Evolutionary conservation across 1,139 yeast genomes (phyloP).

Genomic region (Hyphopichia khmerensis): DNA sequence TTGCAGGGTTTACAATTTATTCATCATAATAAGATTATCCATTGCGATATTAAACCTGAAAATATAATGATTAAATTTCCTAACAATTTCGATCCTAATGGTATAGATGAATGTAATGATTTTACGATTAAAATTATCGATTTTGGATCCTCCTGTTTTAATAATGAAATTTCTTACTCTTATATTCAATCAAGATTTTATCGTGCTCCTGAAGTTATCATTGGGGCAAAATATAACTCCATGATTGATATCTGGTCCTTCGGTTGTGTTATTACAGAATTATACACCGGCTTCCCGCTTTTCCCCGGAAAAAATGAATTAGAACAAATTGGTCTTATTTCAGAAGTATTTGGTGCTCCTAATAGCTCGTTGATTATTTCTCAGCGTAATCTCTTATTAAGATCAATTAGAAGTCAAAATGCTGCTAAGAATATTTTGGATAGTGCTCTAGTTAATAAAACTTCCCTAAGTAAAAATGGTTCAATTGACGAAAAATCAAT

Average conservation of each 20-base stretch:
- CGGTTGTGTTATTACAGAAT: constrained; percentile 68
- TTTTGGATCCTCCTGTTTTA: constrained; percentile 60
- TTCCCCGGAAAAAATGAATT: constrained; percentile 71
- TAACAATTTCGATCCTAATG: constrained; percentile 13
- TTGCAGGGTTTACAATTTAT: constrained; percentile 60
- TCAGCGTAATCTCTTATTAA: constrained; percentile 21
- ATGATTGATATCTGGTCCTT: constrained; percentile 82
- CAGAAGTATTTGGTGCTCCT: constrained; percentile 68
- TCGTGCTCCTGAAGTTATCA: constrained; percentile 74
- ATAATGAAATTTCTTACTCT: constrained; percentile 48
- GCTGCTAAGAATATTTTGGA: constrained; percentile 10
- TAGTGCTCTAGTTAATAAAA: constrained; percentile 7
- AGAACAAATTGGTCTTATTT: constrained; percentile 59
- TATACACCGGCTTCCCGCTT: constrained; percentile 64
- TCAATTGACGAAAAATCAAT: constrained; percentile 24
- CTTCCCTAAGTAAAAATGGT: constrained; percentile 8
- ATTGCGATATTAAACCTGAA: constrained; percentile 79
- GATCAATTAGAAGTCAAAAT: constrained; percentile 15
- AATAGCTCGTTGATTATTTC: constrained; percentile 24
- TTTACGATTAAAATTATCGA: constrained; percentile 57
- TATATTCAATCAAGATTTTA: constrained; percentile 67
- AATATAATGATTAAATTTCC: constrained; percentile 55
- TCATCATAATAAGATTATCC: constrained; percentile 59
- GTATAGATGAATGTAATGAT: constrained; percentile 7
- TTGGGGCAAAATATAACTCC: constrained; percentile 72